phyloP scores from a whole-genome alignment of 2,329 filamentous ascomycete genomes.

The Westerdykella aurantiaca region DNA sequence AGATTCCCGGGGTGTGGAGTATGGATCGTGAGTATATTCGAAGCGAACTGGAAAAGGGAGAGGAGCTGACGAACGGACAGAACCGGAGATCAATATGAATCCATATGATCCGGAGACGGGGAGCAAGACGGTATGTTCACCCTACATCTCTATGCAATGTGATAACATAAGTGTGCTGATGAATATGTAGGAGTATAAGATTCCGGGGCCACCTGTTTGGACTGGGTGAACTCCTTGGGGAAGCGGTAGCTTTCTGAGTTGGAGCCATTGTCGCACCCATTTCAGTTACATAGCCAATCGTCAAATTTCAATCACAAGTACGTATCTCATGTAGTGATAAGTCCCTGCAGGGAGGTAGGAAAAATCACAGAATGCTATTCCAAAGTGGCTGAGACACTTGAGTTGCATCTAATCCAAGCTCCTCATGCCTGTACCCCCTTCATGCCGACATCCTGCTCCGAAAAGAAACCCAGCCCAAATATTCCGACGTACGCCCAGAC shows the following conservation, averaged over 20 bases:
- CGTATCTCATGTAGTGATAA: too few relatives aligned
- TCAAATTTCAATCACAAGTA: too few relatives aligned
- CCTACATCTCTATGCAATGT: not conserved
- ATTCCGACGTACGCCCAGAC: too few relatives aligned
- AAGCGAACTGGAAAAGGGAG: not conserved
- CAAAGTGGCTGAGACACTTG: not conserved
- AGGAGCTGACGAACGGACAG: slow-evolving; percentile 11
- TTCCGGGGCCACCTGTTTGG: slow-evolving; percentile 13
- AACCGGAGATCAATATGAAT: slow-evolving; percentile 28
- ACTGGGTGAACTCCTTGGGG: slow-evolving; percentile 1
- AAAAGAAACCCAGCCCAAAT: too few relatives aligned
- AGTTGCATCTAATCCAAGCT: not conserved
- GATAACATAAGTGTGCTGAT: not conserved
- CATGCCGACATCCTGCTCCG: too few relatives aligned
- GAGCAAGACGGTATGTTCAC: slow-evolving; percentile 16
- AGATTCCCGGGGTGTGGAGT: slow-evolving; percentile 27
- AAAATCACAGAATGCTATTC: too few relatives aligned
- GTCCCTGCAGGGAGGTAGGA: too few relatives aligned
- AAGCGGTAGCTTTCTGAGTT: not conserved
- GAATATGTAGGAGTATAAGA: slow-evolving; percentile 9
- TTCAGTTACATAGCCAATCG: too few relatives aligned
- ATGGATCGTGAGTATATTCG: slow-evolving; percentile 22
- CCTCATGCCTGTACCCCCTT: too few relatives aligned
- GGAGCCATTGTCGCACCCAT: too few relatives aligned
- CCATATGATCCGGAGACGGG: slow-evolving; percentile 17